Base-by-base conservation (phyloP, 2,329 filamentous ascomycete genomes). In the Ilyonectria mors-panacis region DNA sequence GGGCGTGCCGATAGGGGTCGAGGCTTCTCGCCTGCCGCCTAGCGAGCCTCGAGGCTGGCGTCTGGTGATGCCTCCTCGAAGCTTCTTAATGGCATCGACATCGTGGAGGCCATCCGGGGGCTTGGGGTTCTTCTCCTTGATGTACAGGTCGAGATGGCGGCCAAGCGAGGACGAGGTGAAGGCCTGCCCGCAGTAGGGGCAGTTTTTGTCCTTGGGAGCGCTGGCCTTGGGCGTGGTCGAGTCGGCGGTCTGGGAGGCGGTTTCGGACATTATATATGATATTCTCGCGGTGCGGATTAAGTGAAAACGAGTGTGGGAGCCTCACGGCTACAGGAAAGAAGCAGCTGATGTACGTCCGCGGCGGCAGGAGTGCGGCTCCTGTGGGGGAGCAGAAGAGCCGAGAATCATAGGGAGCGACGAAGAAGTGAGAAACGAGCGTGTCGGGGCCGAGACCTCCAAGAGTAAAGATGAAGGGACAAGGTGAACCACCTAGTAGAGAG, bases 81-180 rank as follows among this genome's bases (percentile, higher is more conserved):
- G 84, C 80, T 92, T 93, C 73, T 89, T 88, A 76, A 98, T 98
- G 80, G 94, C 93, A 8, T 95, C 93, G 65, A 98, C 93, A 83
- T 97, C 87, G 81, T 98, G 95, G 51, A 97, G 83, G 56, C 95
- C 95, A 81, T 98, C 95, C 7, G 92, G 84, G 1, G 91, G 87
- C 81, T 95, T 96, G 1, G 95, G 94, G 79, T 98, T 98, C 83
- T 94, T 97, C 66, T 94, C 92, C 78, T 94, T 95, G 76, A 98
- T 95, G 80, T 97, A 98, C 44, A 97, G 89, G 79, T 98, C 95
- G 72, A 98, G 91, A 81, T 98, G 95, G 51, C 95, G 92, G 56
- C 95, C 95, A 59, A 98, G 89, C 2, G 94, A 97, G 17, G 94
- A 97, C 1, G 95, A 98, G 17, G 95, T 98, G 78, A 98, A 98